Evolutionary conservation across 2,329 filamentous ascomycete species (phyloP).

Genomic region (Microdochium bolleyi): DNA sequence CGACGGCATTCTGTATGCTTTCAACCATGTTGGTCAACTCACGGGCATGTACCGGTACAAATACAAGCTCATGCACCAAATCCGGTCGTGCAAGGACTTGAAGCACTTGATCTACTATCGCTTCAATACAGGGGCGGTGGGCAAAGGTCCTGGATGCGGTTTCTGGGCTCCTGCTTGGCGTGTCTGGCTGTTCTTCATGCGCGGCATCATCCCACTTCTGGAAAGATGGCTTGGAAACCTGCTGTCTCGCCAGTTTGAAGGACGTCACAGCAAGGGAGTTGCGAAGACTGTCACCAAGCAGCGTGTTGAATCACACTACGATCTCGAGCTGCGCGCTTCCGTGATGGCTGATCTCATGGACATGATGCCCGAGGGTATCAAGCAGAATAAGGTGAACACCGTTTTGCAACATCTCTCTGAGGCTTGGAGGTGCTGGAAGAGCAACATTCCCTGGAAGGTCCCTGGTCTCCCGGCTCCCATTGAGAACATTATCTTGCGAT

Average conservation of each 20-base stretch:
- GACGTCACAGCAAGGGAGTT: conserved; percentile 96
- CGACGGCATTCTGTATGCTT: conserved; percentile 97
- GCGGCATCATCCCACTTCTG: conserved; percentile 91
- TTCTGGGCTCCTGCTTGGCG: conserved; percentile 99
- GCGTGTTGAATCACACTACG: conserved; percentile 96
- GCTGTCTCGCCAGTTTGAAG: conserved; percentile 94
- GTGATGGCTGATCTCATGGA: conserved; percentile 99
- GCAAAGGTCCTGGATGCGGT: conserved; percentile 94
- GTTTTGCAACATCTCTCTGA: conserved; percentile 95
- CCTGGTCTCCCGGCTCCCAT: conserved; percentile 93
- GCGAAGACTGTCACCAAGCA: conserved; percentile 99
- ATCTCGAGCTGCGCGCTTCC: conserved; percentile 91
- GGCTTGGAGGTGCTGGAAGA: conserved; percentile 99
- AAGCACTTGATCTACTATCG: conserved; percentile 99
- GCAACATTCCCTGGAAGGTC: conserved; percentile 99
- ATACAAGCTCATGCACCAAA: conserved; percentile 99
- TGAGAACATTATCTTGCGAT: conserved; percentile 96
- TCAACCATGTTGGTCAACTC: conserved; percentile 96
- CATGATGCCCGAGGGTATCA: conserved; percentile 99
- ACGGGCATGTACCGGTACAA: conserved; percentile 99
- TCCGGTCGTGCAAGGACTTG: conserved; percentile 95
- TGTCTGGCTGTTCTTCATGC: conserved; percentile 99
- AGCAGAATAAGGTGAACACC: conserved; percentile 98
- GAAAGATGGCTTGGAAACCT: conserved; percentile 97
- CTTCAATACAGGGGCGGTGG: conserved; percentile 94